Evolutionary conservation across 805 yeast genomes (phyloP).

Genomic region (Yarrowia porcina): DNA sequence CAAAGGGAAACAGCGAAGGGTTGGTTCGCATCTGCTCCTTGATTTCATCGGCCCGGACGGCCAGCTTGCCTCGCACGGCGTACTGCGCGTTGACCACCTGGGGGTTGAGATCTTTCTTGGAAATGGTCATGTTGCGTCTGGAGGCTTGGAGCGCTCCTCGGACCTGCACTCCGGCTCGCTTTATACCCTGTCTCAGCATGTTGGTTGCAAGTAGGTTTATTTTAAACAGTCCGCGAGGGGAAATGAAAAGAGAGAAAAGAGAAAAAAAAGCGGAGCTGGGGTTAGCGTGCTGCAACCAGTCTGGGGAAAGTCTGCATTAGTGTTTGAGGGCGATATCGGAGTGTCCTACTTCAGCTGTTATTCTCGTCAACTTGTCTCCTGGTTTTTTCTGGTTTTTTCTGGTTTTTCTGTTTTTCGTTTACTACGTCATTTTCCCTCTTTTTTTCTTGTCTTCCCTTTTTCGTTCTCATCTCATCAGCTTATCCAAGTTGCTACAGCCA

Average conservation of each 20-base stretch:
- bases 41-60: slow-evolving; percentile 88
- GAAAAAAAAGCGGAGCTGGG: not conserved
- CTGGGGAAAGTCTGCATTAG: slow-evolving; percentile 2
- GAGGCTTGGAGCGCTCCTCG: not conserved
- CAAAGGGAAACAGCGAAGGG: slow-evolving; percentile 69
- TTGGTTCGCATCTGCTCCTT: slow-evolving; percentile 51
- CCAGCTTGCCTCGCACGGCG: slow-evolving; percentile 93
- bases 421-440: too few species aligned
- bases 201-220: not conserved
- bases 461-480: not conserved
- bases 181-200: slow-evolving; percentile 20
- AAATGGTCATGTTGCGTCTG: not conserved
- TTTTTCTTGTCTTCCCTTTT: not conserved
- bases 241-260: not conserved
- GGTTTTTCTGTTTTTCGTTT: too few species aligned
- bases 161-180: not conserved
- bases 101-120: slow-evolving; percentile 57
- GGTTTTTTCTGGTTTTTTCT: too few species aligned
- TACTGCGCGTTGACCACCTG: slow-evolving; percentile 81
- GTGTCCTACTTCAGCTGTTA: too few species aligned
- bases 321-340: not conserved
- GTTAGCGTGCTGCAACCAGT: not conserved
- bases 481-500: not conserved
- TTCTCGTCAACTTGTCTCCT: too few species aligned
- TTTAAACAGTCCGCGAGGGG: not conserved